Conservation (phyloP, 2,329 filamentous ascomycete genomes). For the Achaetomium macrosporum region DNA sequence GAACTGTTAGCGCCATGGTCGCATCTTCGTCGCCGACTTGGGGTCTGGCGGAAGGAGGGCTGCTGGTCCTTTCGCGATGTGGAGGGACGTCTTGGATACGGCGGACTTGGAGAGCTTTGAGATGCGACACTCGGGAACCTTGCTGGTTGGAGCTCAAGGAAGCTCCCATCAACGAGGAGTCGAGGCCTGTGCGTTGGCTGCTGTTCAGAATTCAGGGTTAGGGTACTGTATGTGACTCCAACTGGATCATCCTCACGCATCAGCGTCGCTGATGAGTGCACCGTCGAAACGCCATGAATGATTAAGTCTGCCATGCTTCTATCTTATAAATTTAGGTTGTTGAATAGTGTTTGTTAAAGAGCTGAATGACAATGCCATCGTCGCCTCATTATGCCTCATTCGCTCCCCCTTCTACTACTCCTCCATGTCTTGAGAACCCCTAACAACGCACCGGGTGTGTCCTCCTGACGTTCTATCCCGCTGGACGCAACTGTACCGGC, state of each 20-base stretch:
- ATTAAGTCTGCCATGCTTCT: no score
- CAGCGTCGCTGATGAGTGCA: no score
- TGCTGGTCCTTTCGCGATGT: neutral
- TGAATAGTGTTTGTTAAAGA: no score
- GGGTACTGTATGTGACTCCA: no score
- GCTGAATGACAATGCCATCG: no score
- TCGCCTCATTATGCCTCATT: no score
- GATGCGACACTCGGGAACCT: constrained; percentile 11
- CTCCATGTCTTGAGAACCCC: constrained; percentile 14
- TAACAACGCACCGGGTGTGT: constrained; percentile 6
- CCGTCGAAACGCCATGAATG: no score
- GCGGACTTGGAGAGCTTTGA: neutral
- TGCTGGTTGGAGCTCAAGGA: constrained; percentile 19
- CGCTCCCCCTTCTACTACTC: neutral
- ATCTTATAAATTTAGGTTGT: no score
- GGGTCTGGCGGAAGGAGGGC: neutral
- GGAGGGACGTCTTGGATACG: neutral
- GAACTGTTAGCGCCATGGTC: constrained; percentile 31
- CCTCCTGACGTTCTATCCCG: neutral
- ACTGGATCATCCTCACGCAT: no score
- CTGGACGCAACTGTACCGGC: neutral
- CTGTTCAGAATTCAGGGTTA: neutral
- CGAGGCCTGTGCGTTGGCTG: neutral
- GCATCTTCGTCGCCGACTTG: constrained; percentile 22
- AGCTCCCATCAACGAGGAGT: neutral